Evolutionary conservation across 306 rosid genomes (phyloP), one percentile per base, ranked within the genome.

Genomic region (Pterocarpus macrocarpus): DNA sequence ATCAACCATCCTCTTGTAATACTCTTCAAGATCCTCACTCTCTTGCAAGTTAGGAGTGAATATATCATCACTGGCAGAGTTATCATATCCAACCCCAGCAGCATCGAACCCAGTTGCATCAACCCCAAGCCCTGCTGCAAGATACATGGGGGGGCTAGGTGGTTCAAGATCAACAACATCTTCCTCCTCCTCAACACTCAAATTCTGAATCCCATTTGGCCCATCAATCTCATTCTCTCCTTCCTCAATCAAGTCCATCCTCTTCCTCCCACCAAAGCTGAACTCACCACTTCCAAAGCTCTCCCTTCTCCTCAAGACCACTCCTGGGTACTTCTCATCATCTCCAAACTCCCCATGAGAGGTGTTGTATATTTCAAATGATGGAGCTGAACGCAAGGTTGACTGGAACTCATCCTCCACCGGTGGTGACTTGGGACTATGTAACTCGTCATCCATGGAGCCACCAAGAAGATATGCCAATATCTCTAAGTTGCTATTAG

Each of bases 111-210:
- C 85, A 72, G 67, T 32, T 52, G 61, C 78, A 52, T 85, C 89
- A 82, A 89, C 71, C 17, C 98, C 98, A 62, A 87, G 85, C 58
- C 93, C 97, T 7, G 92, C 38, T 36, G 94, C 93, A 28, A 91
- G 85, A 85, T 87, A 87, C 94, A 92, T 75, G 17, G 88, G 90
- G 22, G 97, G 94, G 84, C 89, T 94, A 5, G 67, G 34, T 34
- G 90, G 91, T 79, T 83, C 76, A 75, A 53, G 89, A 77, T 85
- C 73, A 67, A 64, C 82, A 22, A 55, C 32, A 55, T 4, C 61
- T n/a, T 16, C 45, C 14, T 81, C 94, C 14, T 86, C 91, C 8
- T 68, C 89, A 86, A 57, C 9, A n/a, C 52, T 79, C 78, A 34
- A 52, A 59, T 71, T 84, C 82, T 64, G 53, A 78, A 77, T 53